Evolutionary conservation across 108 stramenopile species (phyloP).

Genomic region (Nitzschia inconspicua): DNA sequence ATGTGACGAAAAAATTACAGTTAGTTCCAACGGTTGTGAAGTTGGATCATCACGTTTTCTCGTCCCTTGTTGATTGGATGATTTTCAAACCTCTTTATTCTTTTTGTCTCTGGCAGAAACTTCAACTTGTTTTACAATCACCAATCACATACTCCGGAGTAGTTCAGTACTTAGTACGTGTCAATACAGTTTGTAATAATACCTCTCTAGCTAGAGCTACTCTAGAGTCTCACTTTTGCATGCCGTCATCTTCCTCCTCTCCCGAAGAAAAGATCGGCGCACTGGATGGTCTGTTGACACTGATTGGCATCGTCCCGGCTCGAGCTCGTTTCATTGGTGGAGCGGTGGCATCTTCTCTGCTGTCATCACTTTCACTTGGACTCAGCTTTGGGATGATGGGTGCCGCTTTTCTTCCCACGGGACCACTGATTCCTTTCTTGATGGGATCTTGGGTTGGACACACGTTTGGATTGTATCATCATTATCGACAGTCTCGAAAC

Average conservation of each 20-base stretch:
- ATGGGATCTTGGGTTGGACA: slow-evolving; percentile 34
- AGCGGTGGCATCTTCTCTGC: slow-evolving; percentile 7
- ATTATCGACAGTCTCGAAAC: slow-evolving; percentile 11
- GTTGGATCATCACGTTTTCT: too few relatives aligned
- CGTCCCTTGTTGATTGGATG: too few relatives aligned
- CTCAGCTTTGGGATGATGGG: slow-evolving; percentile 30
- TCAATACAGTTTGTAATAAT: too few relatives aligned
- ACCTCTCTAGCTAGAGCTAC: too few relatives aligned
- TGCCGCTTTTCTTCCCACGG: slow-evolving; percentile 13
- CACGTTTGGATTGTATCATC: slow-evolving; percentile 22
- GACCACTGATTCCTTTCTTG: slow-evolving; percentile 44
- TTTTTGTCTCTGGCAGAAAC: too few relatives aligned
- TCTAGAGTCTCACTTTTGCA: too few relatives aligned
- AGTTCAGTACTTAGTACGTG: too few relatives aligned
- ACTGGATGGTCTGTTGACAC: slow-evolving; percentile 28
- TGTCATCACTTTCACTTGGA: slow-evolving; percentile 26
- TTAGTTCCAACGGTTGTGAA: too few relatives aligned
- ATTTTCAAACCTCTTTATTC: too few relatives aligned
- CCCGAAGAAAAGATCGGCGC: background rate
- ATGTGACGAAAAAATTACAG: too few relatives aligned
- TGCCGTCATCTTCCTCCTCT: background rate
- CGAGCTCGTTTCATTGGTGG: slow-evolving; percentile 38
- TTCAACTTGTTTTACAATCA: too few relatives aligned
- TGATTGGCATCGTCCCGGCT: slow-evolving; percentile 31
- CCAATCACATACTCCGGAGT: too few relatives aligned